Conservation (phyloP, 2,329 filamentous ascomycete genomes). For the Aspergillus pseudotamarii region DNA sequence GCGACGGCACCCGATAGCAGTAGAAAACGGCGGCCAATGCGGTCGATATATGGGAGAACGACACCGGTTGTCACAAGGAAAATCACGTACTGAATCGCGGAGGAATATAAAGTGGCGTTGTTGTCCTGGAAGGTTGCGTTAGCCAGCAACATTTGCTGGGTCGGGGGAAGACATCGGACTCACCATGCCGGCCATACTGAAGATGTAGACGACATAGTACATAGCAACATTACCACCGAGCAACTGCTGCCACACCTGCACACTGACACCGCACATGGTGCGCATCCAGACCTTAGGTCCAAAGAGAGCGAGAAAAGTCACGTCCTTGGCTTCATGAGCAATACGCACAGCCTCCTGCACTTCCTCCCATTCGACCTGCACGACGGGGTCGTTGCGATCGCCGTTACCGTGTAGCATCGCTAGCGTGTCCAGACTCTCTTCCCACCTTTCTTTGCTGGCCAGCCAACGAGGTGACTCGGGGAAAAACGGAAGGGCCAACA, state of each 20-base stretch:
- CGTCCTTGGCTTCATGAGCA: constrained; percentile 35
- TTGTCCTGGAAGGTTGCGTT: constrained; percentile 30
- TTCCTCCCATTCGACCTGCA: constrained; percentile 55
- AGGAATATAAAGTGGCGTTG: constrained; percentile 52
- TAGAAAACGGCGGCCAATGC: constrained; percentile 52
- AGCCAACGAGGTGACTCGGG: constrained; percentile 66
- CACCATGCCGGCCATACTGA: constrained; percentile 60
- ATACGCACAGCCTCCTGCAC: constrained; percentile 38
- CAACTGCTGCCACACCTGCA: constrained; percentile 61
- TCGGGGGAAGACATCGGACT: not conserved
- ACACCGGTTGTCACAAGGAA: constrained; percentile 57
- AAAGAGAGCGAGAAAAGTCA: constrained; percentile 47
- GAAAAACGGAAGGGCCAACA: constrained; percentile 59
- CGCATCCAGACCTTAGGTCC: constrained; percentile 54
- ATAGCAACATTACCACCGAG: constrained; percentile 61
- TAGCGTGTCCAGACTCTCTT: constrained; percentile 55
- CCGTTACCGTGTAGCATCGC: constrained; percentile 61
- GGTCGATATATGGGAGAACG: constrained; percentile 55
- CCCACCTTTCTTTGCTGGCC: constrained; percentile 61
- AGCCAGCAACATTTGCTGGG: not conserved
- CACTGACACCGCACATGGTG: constrained; percentile 55
- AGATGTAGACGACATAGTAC: constrained; percentile 65
- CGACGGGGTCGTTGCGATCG: constrained; percentile 56
- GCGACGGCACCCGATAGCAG: constrained; percentile 51
- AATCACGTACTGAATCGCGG: constrained; percentile 60